Evolutionary conservation across 208 protist species (phyloP), one percentile per base, ranked within the genome.

Genomic region (Trypanosoma cruzi): DNA sequence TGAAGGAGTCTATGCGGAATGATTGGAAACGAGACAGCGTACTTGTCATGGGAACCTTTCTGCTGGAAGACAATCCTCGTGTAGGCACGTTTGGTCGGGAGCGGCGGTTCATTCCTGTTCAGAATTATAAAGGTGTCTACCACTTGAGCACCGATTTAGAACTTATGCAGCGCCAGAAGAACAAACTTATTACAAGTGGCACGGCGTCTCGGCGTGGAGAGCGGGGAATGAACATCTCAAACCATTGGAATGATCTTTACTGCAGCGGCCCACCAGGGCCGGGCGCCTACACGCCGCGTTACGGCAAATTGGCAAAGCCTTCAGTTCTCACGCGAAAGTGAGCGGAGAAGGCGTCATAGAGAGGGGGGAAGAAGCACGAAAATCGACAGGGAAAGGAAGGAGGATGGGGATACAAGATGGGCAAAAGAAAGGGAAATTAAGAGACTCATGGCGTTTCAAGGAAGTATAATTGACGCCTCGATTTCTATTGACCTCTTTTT

Each of bases 221-320:
- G 52, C 48, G 40, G 18, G 63, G 63, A 40, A 68, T 62, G 59
- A 81, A 81, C 56, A 28, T 75, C 11, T 59, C 68, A 42, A 64
- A 63, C 36, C 64, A 73, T 48, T 75, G 76, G 70, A 70, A 68
- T 42, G 48, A 66, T 36, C 29, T 49, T 3, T n/a, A 71, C 1
- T 67, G 56, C 20, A 58, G 54, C 26, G 79, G 71, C 31, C 74
- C 82, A 10, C 89, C 89, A 5, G 89, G 89, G 11, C 89, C 89
- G 14, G 89, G 89, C 20, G 81, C 89, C 10, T 94, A 94, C 74
- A 94, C 85, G 5, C 89, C 89, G 36, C 81, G 78, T 0, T 94
- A 89, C 73, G 79, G 58, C 52, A 92, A 92, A 44, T 48, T 86
- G 56, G 85, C 81, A 4, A 86, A 85, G 28, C 82, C 82, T 2